These are phyloP conservation scores for Hymenochaete sp. DNA, from an alignment of 1,284 basidiomycete genomes.

Conservation along the genomic window DNA sequence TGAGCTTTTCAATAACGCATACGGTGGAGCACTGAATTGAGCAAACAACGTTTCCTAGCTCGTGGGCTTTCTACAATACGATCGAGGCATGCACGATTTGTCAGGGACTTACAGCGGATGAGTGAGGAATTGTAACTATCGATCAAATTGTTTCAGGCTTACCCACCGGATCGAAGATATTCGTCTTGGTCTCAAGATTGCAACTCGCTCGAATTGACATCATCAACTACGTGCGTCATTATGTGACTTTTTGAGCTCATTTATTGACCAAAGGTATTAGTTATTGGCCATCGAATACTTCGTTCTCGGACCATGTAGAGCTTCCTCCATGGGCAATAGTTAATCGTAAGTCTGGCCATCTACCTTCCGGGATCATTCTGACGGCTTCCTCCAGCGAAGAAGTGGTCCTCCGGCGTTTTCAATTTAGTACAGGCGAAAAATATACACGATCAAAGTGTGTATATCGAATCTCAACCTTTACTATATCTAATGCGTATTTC, in stretches of 20 bases:
- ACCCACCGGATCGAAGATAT: not conserved
- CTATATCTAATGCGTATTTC: not conserved
- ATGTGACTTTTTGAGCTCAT: not conserved
- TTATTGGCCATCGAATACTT: slow-evolving; percentile 4
- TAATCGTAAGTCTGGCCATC: slow-evolving; percentile 8
- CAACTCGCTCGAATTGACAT: not conserved
- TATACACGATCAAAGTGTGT: slow-evolving; percentile 12
- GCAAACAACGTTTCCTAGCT: not conserved
- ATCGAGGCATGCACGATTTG: slow-evolving; percentile 5
- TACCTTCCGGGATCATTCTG: not conserved
- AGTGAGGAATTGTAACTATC: not conserved
- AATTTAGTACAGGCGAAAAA: slow-evolving; percentile 9
- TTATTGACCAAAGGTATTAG: not conserved
- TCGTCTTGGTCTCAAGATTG: not conserved
- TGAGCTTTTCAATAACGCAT: slow-evolving; percentile 1
- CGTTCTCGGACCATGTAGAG: slow-evolving; percentile 5
- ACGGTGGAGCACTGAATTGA: not conserved
- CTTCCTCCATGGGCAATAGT: slow-evolving; percentile 14
- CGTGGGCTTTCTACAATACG: slow-evolving; percentile 6
- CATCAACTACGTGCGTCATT: slow-evolving; percentile 1
- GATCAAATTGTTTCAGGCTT: not conserved
- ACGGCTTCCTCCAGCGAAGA: slow-evolving; percentile 1
- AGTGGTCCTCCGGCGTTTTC: slow-evolving; percentile 12
- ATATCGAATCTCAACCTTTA: not conserved
- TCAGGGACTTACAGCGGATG: not conserved